phyloP scores from a whole-genome alignment of 202 grass and related monocot genomes.

The Bolboschoenoplectus hybrid region DNA sequence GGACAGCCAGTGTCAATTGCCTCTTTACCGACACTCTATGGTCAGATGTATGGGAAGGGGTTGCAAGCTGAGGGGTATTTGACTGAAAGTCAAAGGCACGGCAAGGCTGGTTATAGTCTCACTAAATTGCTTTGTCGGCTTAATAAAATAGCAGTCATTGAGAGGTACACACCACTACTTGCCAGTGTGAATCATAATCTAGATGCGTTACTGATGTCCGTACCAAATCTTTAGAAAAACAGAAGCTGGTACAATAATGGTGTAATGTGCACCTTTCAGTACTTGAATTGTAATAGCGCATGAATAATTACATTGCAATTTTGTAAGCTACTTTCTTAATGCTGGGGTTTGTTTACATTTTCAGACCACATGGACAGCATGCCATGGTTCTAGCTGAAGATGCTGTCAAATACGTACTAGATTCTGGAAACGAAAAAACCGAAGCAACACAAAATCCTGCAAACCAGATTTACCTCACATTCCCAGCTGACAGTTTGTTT shows the following conservation, averaged over 20 bases:
- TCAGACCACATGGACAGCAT: conserved; percentile 44
- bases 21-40: conserved; percentile 50
- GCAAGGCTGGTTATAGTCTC: conserved; percentile 42
- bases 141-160: conserved; percentile 45
- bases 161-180: conserved; percentile 45
- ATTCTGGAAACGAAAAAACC: conserved; percentile 39
- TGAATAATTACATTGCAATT: neutral
- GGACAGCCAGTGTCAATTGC: conserved; percentile 42
- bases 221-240: neutral
- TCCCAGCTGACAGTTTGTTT: conserved; percentile 54
- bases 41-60: conserved; percentile 43
- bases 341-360: conserved; percentile 24
- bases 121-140: conserved; percentile 51
- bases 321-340: neutral
- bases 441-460: conserved; percentile 27
- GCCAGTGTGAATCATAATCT: conserved; percentile 1
- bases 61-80: conserved; percentile 46
- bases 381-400: conserved; percentile 51
- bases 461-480: conserved; percentile 65
- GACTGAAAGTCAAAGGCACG: conserved; percentile 53
- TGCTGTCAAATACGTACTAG: conserved; percentile 30
- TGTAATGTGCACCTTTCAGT: neutral
- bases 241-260: neutral
- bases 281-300: neutral
- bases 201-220: neutral